phyloP scores from a whole-genome alignment of 768 basidiomycete species.

The Flagelloscypha sp. region DNA sequence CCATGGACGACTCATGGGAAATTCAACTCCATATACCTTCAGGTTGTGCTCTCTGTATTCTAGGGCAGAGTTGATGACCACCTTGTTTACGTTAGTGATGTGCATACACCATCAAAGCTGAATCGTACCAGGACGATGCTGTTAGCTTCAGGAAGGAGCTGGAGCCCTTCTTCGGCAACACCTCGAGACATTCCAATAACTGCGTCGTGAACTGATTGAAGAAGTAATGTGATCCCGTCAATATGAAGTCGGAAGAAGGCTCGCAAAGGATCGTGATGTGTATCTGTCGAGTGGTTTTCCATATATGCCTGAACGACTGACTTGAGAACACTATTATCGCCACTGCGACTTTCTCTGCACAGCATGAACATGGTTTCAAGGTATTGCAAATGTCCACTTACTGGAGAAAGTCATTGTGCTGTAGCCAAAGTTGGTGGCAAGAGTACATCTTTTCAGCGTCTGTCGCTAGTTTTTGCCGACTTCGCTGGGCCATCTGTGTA shows the following conservation, averaged over 20 bases:
- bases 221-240: constrained; percentile 54
- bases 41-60: constrained; percentile 68
- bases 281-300: constrained; percentile 42
- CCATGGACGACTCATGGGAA: constrained; percentile 73
- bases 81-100: constrained; percentile 31
- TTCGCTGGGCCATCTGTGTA: constrained; percentile 68
- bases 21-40: constrained; percentile 69
- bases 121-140: constrained; percentile 54
- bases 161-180: constrained; percentile 33
- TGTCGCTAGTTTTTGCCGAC: constrained; percentile 63
- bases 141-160: constrained; percentile 59
- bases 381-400: constrained; percentile 22
- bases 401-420: constrained; percentile 61
- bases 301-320: constrained; percentile 67
- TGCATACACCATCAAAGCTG: too few species aligned
- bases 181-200: constrained; percentile 35
- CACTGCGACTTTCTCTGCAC: constrained; percentile 34
- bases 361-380: neutral
- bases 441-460: constrained; percentile 87
- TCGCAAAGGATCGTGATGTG: constrained; percentile 71
- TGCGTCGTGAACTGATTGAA: constrained; percentile 51
- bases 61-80: constrained; percentile 60
- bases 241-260: constrained; percentile 75
- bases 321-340: constrained; percentile 55
- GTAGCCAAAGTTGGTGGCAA: constrained; percentile 73